These are phyloP conservation scores for Tilletiopsis washingtonensis DNA, from an alignment of 1,284 basidiomycete genomes.

Conservation along the genomic window DNA sequence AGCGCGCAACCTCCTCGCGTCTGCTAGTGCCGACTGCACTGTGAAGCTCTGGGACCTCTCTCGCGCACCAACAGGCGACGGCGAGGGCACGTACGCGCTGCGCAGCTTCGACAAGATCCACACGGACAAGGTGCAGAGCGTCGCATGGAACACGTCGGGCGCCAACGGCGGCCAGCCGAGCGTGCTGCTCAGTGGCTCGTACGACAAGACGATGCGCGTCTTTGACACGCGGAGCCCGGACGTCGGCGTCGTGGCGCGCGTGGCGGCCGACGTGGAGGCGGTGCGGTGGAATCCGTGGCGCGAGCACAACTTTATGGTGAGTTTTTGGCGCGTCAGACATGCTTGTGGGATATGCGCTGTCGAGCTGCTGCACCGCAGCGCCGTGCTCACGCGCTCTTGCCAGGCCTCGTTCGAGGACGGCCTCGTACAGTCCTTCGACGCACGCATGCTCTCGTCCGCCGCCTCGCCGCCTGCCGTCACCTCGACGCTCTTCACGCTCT, in stretches of 20 bases:
- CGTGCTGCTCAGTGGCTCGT: conserved; percentile 83
- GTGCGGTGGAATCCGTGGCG: conserved; percentile 95
- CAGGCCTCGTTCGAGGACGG: conserved; percentile 92
- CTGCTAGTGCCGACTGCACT: conserved; percentile 85
- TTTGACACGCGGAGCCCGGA: conserved; percentile 84
- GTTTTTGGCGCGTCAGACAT: too few species aligned
- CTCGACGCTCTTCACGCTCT: conserved; percentile 67
- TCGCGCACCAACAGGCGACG: conserved; percentile 55
- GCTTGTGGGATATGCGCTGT: too few species aligned
- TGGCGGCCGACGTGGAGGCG: conserved; percentile 87
- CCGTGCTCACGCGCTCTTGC: too few species aligned
- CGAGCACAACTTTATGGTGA: conserved; percentile 73
- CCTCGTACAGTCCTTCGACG: conserved; percentile 82
- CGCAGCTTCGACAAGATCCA: conserved; percentile 74
- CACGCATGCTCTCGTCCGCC: conserved; percentile 62
- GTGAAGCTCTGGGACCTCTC: conserved; percentile 96
- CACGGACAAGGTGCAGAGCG: conserved; percentile 92
- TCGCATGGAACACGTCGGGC: conserved; percentile 84
- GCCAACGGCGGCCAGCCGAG: conserved; percentile 56
- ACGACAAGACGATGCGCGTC: conserved; percentile 82
- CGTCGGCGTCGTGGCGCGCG: conserved; percentile 56
- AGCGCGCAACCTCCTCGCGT: conserved; percentile 82
- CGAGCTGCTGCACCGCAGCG: conserved; percentile 49
- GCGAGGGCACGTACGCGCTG: conserved; percentile 54
- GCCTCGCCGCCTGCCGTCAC: conserved; percentile 35